Evolutionary conservation across 2,329 filamentous ascomycete genomes (phyloP).

Genomic region (Cytospora piceae): DNA sequence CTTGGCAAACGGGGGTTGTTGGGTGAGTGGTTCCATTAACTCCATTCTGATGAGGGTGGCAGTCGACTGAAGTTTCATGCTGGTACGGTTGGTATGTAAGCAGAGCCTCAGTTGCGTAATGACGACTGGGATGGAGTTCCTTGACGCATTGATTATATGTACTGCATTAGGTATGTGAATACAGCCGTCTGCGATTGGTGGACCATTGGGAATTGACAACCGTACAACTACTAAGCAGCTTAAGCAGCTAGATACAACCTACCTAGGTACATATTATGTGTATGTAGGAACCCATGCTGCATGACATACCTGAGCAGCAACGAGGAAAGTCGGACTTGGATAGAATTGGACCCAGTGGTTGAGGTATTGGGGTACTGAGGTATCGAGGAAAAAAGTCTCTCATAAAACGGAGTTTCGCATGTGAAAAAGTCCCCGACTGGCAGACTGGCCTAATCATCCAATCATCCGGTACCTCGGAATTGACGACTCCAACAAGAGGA

Average conservation of each 20-base stretch:
- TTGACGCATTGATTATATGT: background rate
- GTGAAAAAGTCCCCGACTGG: background rate
- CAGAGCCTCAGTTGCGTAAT: conserved; percentile 1
- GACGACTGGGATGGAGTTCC: background rate
- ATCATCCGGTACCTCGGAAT: conserved; percentile 3
- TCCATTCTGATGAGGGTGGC: background rate
- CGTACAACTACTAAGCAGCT: background rate
- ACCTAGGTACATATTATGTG: background rate
- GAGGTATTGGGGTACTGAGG: too few relatives aligned
- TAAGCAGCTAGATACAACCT: background rate
- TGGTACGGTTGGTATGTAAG: background rate
- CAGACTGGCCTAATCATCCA: background rate
- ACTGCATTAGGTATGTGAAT: background rate
- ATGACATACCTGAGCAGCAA: background rate
- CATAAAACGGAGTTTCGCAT: background rate
- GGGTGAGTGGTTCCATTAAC: too few relatives aligned
- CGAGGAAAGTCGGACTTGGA: background rate
- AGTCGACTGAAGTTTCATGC: conserved; percentile 15
- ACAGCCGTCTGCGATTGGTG: background rate
- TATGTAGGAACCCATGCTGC: background rate
- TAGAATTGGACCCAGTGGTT: background rate
- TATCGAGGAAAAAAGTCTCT: background rate
- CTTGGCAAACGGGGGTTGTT: background rate
- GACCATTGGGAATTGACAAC: background rate
- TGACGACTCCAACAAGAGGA: background rate